Conservation (phyloP, 208 protist genomes). For the Phytomonas francai region DNA sequence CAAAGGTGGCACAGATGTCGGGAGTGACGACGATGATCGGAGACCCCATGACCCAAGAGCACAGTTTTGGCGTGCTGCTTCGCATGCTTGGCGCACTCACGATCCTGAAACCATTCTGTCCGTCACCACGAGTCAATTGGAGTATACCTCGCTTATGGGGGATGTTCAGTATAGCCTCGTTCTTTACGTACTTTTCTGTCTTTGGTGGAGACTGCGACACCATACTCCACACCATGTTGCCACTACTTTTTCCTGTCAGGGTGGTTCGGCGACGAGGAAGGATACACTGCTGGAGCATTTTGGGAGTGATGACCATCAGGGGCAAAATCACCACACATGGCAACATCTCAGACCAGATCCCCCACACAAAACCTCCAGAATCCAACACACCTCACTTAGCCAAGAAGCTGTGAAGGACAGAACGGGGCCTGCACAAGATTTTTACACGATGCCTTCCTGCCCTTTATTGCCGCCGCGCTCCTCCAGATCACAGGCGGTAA, state of each 20-base stretch:
- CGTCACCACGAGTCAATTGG: slow-evolving; percentile 45
- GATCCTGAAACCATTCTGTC: slow-evolving; percentile 37
- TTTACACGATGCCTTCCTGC: neutral
- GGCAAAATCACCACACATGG: neutral
- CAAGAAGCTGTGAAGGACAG: neutral
- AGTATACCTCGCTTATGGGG: slow-evolving; percentile 69
- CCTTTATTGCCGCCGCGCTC: neutral
- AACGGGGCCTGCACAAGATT: neutral
- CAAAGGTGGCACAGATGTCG: neutral
- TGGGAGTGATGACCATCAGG: neutral
- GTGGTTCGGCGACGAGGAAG: neutral
- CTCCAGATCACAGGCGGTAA: neutral
- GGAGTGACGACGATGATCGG: neutral
- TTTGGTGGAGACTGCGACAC: slow-evolving; percentile 67
- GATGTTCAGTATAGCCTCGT: slow-evolving; percentile 79
- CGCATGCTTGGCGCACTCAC: slow-evolving; percentile 60
- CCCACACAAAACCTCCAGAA: neutral
- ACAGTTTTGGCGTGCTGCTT: slow-evolving; percentile 58
- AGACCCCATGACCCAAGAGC: slow-evolving; percentile 29
- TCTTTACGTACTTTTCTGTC: slow-evolving; percentile 63
- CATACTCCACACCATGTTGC: neutral
- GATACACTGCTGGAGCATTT: neutral
- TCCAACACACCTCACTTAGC: neutral
- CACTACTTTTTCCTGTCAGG: neutral
- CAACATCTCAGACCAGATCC: neutral